Percentiles rank a stretch among this genome's conserved stretches.
phyloP scores from a whole-genome alignment of 768 basidiomycete species.

The Neoboletus magnificus region DNA sequence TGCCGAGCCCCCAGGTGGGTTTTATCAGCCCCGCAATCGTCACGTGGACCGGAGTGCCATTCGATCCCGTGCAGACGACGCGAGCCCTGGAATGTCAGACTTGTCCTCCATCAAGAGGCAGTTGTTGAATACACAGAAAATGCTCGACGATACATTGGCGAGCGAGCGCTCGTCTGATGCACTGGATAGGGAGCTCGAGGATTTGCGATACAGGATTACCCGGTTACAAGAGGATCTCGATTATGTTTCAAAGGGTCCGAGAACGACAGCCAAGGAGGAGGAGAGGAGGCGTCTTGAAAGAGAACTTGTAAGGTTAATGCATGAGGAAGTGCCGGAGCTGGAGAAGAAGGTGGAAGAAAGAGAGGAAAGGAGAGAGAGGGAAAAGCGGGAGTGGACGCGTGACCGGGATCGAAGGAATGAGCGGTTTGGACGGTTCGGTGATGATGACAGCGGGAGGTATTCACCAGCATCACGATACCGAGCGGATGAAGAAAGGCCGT shows the following conservation, averaged over 20 bases:
- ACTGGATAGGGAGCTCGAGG: conserved; percentile 86
- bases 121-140: conserved; percentile 71
- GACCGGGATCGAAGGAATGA: conserved; percentile 86
- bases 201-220: conserved; percentile 79
- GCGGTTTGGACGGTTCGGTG: conserved; percentile 66
- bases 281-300: conserved; percentile 85
- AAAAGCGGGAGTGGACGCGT: conserved; percentile 73
- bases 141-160: conserved; percentile 74
- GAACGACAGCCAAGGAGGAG: conserved; percentile 71
- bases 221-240: conserved; percentile 91
- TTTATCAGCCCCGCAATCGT: conserved; percentile 78
- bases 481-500: conserved; percentile 52
- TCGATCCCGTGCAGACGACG: conserved; percentile 67
- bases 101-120: conserved; percentile 84
- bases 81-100: conserved; percentile 57
- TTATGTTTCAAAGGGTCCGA: conserved; percentile 73
- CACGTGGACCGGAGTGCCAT: conserved; percentile 85
- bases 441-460: conserved; percentile 34
- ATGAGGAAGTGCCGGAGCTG: conserved; percentile 88
- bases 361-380: conserved; percentile 71
- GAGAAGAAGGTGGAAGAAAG: conserved; percentile 79
- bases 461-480: conserved; percentile 31
- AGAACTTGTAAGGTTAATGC: conserved; percentile 80
- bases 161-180: conserved; percentile 81
- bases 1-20: conserved; percentile 52